A percentile compares a stretch with the other conserved stretches of the same genome.
Conservation (phyloP, 768 basidiomycete genomes). For the Podaxis sp. region DNA sequence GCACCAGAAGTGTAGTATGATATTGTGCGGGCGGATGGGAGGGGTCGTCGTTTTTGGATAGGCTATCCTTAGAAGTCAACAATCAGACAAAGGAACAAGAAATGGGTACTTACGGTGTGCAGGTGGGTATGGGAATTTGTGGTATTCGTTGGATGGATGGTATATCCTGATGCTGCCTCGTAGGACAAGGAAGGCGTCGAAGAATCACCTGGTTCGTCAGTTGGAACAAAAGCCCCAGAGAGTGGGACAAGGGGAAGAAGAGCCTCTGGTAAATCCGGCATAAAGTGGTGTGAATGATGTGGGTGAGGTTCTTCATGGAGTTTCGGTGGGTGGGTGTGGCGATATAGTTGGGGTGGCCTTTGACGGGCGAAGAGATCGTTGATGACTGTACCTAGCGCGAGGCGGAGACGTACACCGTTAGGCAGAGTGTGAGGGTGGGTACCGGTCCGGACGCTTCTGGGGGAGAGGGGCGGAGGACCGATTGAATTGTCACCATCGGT, state of each 20-base stretch:
- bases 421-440: slow-evolving; percentile 65
- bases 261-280: slow-evolving; percentile 29
- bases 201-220: slow-evolving; percentile 15
- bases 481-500: slow-evolving; percentile 50
- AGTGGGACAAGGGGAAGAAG: slow-evolving; percentile 27
- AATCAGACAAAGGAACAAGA: not conserved
- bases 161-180: slow-evolving; percentile 20
- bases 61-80: slow-evolving; percentile 5
- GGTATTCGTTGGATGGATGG: not conserved
- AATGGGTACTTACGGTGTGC: slow-evolving; percentile 3
- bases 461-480: slow-evolving; percentile 52
- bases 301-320: slow-evolving; percentile 24
- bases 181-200: slow-evolving; percentile 14
- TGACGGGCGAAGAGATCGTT: slow-evolving; percentile 82
- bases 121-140: slow-evolving; percentile 1
- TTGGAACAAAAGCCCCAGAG: slow-evolving; percentile 29
- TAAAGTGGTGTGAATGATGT: slow-evolving; percentile 24
- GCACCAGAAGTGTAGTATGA: slow-evolving; percentile 60
- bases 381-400: slow-evolving; percentile 74
- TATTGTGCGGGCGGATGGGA: slow-evolving; percentile 39
- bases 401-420: slow-evolving; percentile 76
- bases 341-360: slow-evolving; percentile 51
- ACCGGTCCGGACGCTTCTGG: slow-evolving; percentile 32
- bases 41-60: slow-evolving; percentile 25
- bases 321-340: slow-evolving; percentile 28